Conservation (phyloP, 2,329 filamentous ascomycete genomes). For the Lanzia echinophila region DNA sequence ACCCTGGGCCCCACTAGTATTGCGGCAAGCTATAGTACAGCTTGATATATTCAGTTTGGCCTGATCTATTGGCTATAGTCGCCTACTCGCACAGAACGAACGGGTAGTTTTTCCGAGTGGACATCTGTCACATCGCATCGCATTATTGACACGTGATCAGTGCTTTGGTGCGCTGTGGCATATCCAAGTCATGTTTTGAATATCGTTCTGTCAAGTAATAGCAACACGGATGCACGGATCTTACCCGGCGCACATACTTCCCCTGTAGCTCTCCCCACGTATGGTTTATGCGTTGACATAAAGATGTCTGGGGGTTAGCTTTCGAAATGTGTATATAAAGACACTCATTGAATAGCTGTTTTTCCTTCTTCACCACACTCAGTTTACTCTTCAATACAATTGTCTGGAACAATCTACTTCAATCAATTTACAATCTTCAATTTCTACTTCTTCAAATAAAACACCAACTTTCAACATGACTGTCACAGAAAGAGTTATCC, state of each 20-base stretch:
- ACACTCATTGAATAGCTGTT: too few relatives aligned
- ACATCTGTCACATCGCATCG: background rate
- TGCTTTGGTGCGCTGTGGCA: background rate
- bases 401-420: background rate
- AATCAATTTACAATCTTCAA: background rate
- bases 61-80: too few relatives aligned
- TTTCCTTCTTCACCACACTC: background rate
- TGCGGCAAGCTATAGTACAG: too few relatives aligned
- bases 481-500: constrained; percentile 19
- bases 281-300: background rate
- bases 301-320: too few relatives aligned
- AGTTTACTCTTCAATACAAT: background rate
- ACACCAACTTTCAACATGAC: constrained; percentile 15
- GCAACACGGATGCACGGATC: background rate
- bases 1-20: too few relatives aligned
- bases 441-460: background rate
- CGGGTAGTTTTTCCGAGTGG: too few relatives aligned
- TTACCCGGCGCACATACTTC: background rate
- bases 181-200: too few relatives aligned
- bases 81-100: too few relatives aligned
- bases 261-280: background rate
- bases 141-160: background rate
- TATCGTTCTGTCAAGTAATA: too few relatives aligned
- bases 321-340: background rate
- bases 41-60: too few relatives aligned